Evolutionary conservation across 352 stramenopile genomes (phyloP).

Genomic region (Phytopythium sindhum): DNA sequence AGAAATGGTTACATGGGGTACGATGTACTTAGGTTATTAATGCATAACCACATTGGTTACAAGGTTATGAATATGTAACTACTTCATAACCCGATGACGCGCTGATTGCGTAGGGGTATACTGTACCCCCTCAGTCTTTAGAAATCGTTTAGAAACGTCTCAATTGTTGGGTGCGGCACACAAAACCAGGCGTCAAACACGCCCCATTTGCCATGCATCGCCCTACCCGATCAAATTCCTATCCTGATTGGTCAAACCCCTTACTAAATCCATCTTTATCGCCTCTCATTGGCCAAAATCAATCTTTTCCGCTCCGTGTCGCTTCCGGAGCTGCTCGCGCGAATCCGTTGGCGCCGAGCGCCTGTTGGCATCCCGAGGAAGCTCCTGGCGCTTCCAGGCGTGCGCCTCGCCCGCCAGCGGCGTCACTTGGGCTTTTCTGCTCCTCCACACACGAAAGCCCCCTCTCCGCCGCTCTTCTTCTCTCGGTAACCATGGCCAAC

Average conservation of each 20-base stretch:
- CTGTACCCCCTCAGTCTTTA: neutral
- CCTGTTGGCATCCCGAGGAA: neutral
- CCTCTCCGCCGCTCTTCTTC: slow-evolving; percentile 3
- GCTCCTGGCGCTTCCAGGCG: neutral
- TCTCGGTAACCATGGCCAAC: slow-evolving; percentile 23
- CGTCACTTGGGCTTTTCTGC: slow-evolving; percentile 28
- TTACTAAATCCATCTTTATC: no score
- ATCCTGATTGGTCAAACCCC: no score
- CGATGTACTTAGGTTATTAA: no score
- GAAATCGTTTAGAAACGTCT: neutral
- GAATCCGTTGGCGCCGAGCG: slow-evolving; percentile 7
- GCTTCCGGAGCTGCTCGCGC: neutral
- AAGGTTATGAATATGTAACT: no score
- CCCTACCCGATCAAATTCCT: no score
- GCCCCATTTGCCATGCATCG: neutral
- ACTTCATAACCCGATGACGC: no score
- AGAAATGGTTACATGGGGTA: no score
- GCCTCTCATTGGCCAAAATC: no score
- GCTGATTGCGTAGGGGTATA: neutral
- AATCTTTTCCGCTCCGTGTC: no score
- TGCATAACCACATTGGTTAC: no score
- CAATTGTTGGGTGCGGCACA: neutral
- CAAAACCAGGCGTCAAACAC: neutral
- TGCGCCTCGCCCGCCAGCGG: slow-evolving; percentile 13
- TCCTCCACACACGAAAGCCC: slow-evolving; percentile 7